Evolutionary conservation across 805 yeast species (phyloP).

Genomic region (Saccharomycopsis guyanensis): DNA sequence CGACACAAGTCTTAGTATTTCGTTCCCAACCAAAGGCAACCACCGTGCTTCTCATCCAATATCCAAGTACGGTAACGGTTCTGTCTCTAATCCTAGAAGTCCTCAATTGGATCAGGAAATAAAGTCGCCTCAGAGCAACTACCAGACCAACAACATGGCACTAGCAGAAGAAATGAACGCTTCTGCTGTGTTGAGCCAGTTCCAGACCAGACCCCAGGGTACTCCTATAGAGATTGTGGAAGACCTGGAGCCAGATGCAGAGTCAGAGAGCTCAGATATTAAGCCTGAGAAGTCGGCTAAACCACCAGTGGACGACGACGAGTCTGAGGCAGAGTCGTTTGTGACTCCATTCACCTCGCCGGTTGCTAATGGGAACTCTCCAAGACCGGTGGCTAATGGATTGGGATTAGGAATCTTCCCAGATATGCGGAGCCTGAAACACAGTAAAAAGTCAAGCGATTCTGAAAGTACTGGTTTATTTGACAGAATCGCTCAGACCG

Average conservation of each 20-base stretch:
- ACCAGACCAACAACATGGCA: conserved; percentile 10
- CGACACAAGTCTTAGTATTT: conserved; percentile 5
- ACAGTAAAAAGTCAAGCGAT: neutral
- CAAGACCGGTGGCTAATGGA: no score
- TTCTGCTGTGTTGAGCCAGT: conserved; percentile 3
- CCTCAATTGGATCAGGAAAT: no score
- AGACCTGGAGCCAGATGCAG: neutral
- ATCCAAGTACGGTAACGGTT: neutral
- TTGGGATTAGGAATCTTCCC: neutral
- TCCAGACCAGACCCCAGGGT: neutral
- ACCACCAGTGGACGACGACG: neutral
- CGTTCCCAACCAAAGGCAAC: conserved; percentile 5
- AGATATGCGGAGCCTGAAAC: neutral
- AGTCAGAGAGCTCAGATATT: no score
- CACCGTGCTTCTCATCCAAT: no score
- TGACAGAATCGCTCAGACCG: neutral
- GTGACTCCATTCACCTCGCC: neutral
- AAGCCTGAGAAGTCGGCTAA: no score
- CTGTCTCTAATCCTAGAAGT: neutral
- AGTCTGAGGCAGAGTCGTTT: neutral
- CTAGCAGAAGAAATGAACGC: conserved; percentile 10
- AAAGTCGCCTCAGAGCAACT: conserved; percentile 9
- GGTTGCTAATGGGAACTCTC: no score
- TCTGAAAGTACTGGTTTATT: neutral
- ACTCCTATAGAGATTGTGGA: neutral